Percentiles rank a stretch among this genome's conserved stretches.
These are phyloP conservation scores for Moelleriella libera DNA, from an alignment of 2,329 filamentous ascomycete species.

Conservation along the genomic window DNA sequence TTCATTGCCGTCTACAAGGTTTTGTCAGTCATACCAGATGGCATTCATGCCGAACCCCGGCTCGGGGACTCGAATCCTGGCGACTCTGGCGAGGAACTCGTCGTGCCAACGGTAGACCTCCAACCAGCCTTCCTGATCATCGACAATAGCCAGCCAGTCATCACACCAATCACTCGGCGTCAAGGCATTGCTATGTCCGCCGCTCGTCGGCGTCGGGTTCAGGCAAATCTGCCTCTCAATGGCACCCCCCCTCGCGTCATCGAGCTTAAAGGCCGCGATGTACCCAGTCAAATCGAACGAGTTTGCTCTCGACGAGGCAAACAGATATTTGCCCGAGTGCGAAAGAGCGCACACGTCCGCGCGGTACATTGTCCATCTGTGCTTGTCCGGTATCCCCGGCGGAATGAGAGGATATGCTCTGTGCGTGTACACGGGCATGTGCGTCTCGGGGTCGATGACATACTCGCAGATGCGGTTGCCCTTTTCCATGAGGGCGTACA, in stretches of 20 bases:
- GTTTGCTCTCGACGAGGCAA: slow-evolving; percentile 74
- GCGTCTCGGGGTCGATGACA: slow-evolving; percentile 58
- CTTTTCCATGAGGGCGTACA: slow-evolving; percentile 84
- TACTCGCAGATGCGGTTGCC: slow-evolving; percentile 76
- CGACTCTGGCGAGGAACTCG: slow-evolving; percentile 66
- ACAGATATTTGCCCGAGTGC: slow-evolving; percentile 58
- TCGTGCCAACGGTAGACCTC: slow-evolving; percentile 82
- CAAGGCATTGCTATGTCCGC: slow-evolving; percentile 82
- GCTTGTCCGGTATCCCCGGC: slow-evolving; percentile 40
- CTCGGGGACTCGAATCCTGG: slow-evolving; percentile 63
- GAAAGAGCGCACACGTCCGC: slow-evolving; percentile 72
- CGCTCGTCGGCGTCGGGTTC: slow-evolving; percentile 74
- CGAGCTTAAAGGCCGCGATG: slow-evolving; percentile 64
- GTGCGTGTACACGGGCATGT: slow-evolving; percentile 65
- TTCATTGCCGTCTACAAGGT: background rate
- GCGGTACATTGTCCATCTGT: slow-evolving; percentile 52
- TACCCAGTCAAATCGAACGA: slow-evolving; percentile 65
- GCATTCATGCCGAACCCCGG: slow-evolving; percentile 94
- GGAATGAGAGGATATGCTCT: slow-evolving; percentile 68
- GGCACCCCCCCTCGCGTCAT: slow-evolving; percentile 39
- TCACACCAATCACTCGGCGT: slow-evolving; percentile 71
- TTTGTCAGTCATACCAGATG: slow-evolving; percentile 44
- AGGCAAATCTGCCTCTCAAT: slow-evolving; percentile 69
- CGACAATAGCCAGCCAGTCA: slow-evolving; percentile 80
- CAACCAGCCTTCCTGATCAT: slow-evolving; percentile 76